Conservation (phyloP, 345 rosid genomes). For the Ailanthus altissimus region DNA sequence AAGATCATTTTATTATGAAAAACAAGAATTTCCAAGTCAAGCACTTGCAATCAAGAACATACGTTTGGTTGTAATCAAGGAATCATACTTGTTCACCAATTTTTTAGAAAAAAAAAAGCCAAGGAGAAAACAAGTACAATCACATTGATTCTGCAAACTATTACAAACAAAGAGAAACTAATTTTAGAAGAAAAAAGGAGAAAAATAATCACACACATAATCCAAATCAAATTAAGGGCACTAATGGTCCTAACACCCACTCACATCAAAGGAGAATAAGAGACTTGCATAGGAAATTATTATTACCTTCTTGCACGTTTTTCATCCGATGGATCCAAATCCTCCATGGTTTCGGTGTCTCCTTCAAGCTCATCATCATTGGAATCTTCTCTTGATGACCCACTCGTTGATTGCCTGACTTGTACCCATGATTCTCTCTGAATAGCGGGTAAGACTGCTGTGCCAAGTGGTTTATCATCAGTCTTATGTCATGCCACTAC, state of each 20-base stretch:
- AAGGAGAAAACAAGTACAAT: not conserved
- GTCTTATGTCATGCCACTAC: constrained; percentile 38
- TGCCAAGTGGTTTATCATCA: constrained; percentile 43
- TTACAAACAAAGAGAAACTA: not conserved
- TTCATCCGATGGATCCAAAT: constrained; percentile 54
- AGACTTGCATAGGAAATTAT: not conserved
- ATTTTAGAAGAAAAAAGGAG: not conserved
- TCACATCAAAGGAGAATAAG: constrained; percentile 12
- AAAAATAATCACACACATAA: not conserved
- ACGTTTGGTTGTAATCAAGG: constrained; percentile 8
- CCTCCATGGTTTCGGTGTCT: constrained; percentile 71
- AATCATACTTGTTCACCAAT: constrained; percentile 3
- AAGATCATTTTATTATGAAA: too few relatives aligned
- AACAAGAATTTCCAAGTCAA: too few relatives aligned
- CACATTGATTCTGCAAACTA: not conserved
- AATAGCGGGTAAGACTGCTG: constrained; percentile 37
- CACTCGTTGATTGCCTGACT: constrained; percentile 77
- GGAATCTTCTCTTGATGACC: constrained; percentile 90
- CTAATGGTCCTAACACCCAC: not conserved
- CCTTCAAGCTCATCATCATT: constrained; percentile 89
- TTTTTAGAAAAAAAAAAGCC: not conserved
- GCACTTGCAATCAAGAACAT: not conserved
- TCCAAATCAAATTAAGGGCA: not conserved
- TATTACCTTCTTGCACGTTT: constrained; percentile 74
- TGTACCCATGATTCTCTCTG: constrained; percentile 44